A percentile compares a stretch with the other conserved stretches of the same genome.
These are phyloP conservation scores for Begonia loranthoides DNA, from an alignment of 306 rosid species.

Conservation along the genomic window DNA sequence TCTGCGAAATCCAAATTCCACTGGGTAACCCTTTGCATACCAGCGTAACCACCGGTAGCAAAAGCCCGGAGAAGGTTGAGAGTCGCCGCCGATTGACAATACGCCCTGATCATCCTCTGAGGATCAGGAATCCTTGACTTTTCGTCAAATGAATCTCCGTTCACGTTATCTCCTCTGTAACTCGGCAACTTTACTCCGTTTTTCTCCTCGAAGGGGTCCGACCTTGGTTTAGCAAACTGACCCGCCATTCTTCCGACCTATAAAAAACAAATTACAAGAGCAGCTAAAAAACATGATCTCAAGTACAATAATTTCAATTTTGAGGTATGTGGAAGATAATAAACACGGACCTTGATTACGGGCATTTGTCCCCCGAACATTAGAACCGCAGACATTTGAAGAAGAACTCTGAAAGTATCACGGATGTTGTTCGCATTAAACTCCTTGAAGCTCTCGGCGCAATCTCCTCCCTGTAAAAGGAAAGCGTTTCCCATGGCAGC, in stretches of 20 bases:
- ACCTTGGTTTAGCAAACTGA: constrained; percentile 97
- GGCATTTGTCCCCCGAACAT: constrained; percentile 99
- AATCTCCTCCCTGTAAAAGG: constrained; percentile 83
- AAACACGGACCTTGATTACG: constrained; percentile 51
- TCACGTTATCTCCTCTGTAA: constrained; percentile 92
- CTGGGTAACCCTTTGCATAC: constrained; percentile 94
- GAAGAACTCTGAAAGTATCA: constrained; percentile 79
- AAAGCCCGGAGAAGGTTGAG: constrained; percentile 82
- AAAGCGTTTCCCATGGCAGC: constrained; percentile 93
- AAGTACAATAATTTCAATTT: not conserved
- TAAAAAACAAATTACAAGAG: constrained; percentile 5
- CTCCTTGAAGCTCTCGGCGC: constrained; percentile 98
- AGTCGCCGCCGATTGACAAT: constrained; percentile 96
- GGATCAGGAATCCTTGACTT: constrained; percentile 93
- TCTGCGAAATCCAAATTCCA: constrained; percentile 97
- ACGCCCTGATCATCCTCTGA: constrained; percentile 84
- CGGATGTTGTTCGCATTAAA: constrained; percentile 88
- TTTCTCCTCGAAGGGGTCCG: constrained; percentile 79
- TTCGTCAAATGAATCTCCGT: constrained; percentile 71
- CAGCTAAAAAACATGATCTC: not conserved
- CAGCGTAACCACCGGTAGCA: constrained; percentile 97
- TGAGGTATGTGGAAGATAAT: too few relatives aligned
- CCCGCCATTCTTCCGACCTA: constrained; percentile 99
- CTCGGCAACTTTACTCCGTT: constrained; percentile 90
- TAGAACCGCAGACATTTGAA: constrained; percentile 86